Base-by-base conservation (phyloP, 768 basidiomycete species). In the Mycena indigotica region DNA sequence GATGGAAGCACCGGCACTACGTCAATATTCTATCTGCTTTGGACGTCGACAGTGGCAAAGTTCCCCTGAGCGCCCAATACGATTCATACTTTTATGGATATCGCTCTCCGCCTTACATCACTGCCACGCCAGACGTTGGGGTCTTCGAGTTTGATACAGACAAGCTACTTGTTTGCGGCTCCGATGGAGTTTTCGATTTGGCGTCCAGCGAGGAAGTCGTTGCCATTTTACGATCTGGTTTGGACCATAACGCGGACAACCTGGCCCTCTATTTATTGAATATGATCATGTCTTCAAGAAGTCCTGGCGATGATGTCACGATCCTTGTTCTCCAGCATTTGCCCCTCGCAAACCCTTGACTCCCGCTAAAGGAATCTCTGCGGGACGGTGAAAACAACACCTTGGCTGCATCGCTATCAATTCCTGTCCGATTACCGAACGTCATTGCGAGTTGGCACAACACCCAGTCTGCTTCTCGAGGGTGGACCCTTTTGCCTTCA, bases 31-130 rank as follows among this genome's bases (percentile, higher is more conserved):
- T 75, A 23, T 76, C 74, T 13, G 58, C 66, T 1, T 62, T 73
- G 29, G 74, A 75, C 64, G 56, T 65, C n/a, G 56, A 61, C 13
- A 44, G 24, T 48, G 66, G 66, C 16, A 74, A 74, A 55, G 66
- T 75, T 3, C 65, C 73, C 8, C 70, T 77, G 67, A 75, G 67
- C 44, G 66, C 62, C 17, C 73, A 73, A 63, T 75, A 76, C 51
- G 60, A 67, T 0, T 61, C 68, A 21, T 66, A 73, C 56, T 77
- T 76, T 50, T 66, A 79, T 32, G 73, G 74, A 23, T 80, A 87
- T 63, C 83, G 79, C 68, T 83, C 83, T 1, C 84, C 84, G 2
- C 84, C 84, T 0, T 85, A 86, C 61, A 71, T 85, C 28, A 82
- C 80, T 17, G 80, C 84, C 1, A 69, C 72, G 26, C 85, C 84